phyloP scores from a whole-genome alignment of 1,284 basidiomycete species.

The Cutaneotrichosporon mucoides region DNA sequence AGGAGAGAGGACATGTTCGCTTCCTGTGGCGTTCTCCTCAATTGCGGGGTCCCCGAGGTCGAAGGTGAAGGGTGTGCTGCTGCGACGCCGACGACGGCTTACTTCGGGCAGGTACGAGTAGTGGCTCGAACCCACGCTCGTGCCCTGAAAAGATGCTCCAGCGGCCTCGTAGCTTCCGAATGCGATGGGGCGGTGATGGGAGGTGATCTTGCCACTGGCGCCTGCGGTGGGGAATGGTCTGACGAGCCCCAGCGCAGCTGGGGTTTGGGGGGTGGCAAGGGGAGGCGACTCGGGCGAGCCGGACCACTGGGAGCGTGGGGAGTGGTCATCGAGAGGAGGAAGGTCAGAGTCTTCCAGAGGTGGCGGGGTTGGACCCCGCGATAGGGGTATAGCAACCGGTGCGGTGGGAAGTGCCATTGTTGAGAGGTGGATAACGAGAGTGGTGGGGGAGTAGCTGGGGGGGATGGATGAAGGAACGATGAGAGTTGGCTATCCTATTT shows the following conservation, averaged over 20 bases:
- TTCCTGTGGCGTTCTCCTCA: not conserved
- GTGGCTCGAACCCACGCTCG: not conserved
- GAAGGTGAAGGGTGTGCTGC: constrained; percentile 6
- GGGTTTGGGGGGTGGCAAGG: constrained; percentile 14
- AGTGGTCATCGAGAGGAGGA: not conserved
- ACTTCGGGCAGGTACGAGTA: too few relatives aligned
- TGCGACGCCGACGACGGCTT: not conserved
- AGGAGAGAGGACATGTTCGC: too few relatives aligned
- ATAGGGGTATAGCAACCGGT: not conserved
- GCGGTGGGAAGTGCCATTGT: not conserved
- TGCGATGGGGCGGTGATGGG: not conserved
- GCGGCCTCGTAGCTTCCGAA: not conserved
- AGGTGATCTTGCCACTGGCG: too few relatives aligned
- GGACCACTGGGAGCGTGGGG: not conserved
- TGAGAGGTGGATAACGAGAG: too few relatives aligned
- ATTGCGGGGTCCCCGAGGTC: not conserved
- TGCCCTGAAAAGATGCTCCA: not conserved
- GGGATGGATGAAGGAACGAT: too few relatives aligned
- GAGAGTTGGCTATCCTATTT: not conserved
- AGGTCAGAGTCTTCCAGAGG: not conserved
- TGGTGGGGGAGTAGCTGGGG: too few relatives aligned
- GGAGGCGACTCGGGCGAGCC: constrained; percentile 4
- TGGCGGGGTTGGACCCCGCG: not conserved
- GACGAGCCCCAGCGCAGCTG: not conserved
- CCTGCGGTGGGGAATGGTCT: not conserved